Percentiles rank a stretch among this genome's conserved stretches.
These are phyloP conservation scores for Sporothrix pseudoabietina DNA, from an alignment of 2,329 filamentous ascomycete genomes.

Conservation along the genomic window DNA sequence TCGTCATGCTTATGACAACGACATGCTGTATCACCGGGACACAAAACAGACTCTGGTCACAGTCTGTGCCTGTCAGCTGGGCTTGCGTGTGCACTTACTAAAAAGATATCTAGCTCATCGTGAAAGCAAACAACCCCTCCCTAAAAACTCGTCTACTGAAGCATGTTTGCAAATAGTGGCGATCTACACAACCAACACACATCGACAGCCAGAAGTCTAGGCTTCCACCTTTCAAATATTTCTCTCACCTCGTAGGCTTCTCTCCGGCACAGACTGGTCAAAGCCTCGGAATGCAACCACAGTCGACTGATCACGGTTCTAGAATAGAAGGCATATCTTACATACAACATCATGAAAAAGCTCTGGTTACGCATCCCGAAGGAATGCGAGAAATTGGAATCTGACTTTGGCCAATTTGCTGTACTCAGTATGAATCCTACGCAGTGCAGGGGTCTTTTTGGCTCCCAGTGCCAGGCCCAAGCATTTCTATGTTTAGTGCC, in stretches of 20 bases:
- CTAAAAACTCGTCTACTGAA: neutral
- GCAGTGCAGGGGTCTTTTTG: slow-evolving; percentile 2
- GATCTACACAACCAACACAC: neutral
- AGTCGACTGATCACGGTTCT: neutral
- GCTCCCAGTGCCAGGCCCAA: neutral
- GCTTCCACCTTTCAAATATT: neutral
- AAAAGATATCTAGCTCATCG: neutral
- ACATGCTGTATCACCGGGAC: neutral
- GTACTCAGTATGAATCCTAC: slow-evolving; percentile 12
- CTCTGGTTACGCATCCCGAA: slow-evolving; percentile 16
- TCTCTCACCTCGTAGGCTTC: neutral
- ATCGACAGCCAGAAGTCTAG: neutral
- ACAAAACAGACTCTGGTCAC: neutral
- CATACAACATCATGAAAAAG: neutral
- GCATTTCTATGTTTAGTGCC: neutral
- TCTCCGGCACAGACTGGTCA: neutral
- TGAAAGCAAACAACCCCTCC: neutral
- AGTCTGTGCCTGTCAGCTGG: neutral
- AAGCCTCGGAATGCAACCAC: slow-evolving; percentile 14
- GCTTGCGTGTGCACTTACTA: neutral
- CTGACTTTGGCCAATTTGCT: slow-evolving; percentile 18
- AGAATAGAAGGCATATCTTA: neutral
- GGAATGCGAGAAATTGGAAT: slow-evolving; percentile 18
- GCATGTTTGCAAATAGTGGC: neutral
- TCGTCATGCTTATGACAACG: neutral